These are phyloP conservation scores for Fusarium chlamydosporum DNA, from an alignment of 2,329 filamentous ascomycete genomes.

Conservation along the genomic window DNA sequence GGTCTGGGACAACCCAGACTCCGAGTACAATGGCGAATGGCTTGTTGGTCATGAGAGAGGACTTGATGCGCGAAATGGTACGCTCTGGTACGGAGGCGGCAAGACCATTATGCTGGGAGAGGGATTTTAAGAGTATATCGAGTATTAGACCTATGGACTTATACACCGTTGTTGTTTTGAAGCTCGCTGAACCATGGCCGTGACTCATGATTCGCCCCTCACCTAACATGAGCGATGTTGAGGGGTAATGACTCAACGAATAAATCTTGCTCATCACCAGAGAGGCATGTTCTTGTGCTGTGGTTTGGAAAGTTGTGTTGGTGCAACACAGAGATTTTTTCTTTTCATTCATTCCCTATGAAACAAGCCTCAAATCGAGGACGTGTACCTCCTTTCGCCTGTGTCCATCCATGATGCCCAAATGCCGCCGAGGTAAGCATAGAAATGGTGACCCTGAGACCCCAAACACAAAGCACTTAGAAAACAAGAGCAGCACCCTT, in stretches of 20 bases:
- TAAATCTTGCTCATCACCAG: slow-evolving; percentile 16
- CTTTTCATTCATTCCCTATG: slow-evolving; percentile 61
- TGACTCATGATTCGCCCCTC: slow-evolving; percentile 10
- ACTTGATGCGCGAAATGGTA: slow-evolving; percentile 80
- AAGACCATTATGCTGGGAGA: slow-evolving; percentile 75
- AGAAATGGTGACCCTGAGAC: slow-evolving; percentile 57
- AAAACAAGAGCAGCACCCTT: slow-evolving; percentile 99
- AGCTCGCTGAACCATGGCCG: slow-evolving; percentile 20
- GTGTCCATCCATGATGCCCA: slow-evolving; percentile 66
- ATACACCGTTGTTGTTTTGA: slow-evolving; percentile 21
- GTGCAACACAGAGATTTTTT: slow-evolving; percentile 51
- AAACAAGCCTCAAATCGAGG: slow-evolving; percentile 60
- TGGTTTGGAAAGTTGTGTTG: slow-evolving; percentile 35
- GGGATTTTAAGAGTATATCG: slow-evolving; percentile 64
- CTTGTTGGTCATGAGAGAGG: slow-evolving; percentile 88
- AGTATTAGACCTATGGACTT: slow-evolving; percentile 35
- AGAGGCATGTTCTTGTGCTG: slow-evolving; percentile 13
- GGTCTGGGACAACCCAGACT: slow-evolving; percentile 73
- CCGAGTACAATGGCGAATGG: slow-evolving; percentile 76
- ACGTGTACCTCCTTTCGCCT: slow-evolving; percentile 64
- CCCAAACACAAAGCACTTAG: slow-evolving; percentile 76
- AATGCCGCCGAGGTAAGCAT: slow-evolving; percentile 62
- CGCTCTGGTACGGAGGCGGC: slow-evolving; percentile 90
- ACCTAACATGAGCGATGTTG: slow-evolving; percentile 11
- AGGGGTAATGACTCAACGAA: slow-evolving; percentile 22